Evolutionary conservation across 2,329 filamentous ascomycete genomes (phyloP), one percentile per base, ranked within the genome.

Genomic region (Ambrosiella xylebori): DNA sequence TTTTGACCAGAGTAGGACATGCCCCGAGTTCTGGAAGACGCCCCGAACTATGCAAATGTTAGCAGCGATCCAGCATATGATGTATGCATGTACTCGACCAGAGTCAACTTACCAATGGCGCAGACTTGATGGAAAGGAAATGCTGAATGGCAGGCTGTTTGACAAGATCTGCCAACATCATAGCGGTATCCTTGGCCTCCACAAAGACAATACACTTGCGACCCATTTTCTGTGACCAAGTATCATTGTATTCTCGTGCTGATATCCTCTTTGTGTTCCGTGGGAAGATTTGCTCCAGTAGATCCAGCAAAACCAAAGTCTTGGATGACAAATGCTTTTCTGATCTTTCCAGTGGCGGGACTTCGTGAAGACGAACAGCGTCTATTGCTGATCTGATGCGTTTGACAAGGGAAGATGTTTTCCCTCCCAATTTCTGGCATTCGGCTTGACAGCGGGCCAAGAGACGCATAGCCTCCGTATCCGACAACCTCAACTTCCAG

Each of bases 151-250:
- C 67, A 0, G 73, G 65, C 15, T 78, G 74, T 41, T 69, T 68
- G 61, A 95, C 84, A 0, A 95, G 72, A 49, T 85, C 80, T 1
- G 78, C 73, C 1, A 98, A 72, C 13, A 94, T 69, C 15, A 80
- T 78, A 0, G 90, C 91, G 0, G 88, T 91, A 62, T 85, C 81
- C 45, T 89, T 77, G 66, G 85, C 78, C 61, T 88, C 76, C 0
- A 95, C 88, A 68, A 98, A 97, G 0, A 97, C 79, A 58, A 98
- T 95, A 65, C 88, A 95, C 15, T 83, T 82, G 27, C 27, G 27
- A 3, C 27, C 27, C 27, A 27, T 27, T 27, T 27, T 27, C 27
- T 4, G 27, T 27, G 27, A 27, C 27, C 27, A 27, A 27, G 27
- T 27, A 27, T 27, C 27, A 27, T 4, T 27, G 4, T 27, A 27